Evolutionary conservation across 352 stramenopile species (phyloP).

Genomic region (Blastocystis hominis): DNA sequence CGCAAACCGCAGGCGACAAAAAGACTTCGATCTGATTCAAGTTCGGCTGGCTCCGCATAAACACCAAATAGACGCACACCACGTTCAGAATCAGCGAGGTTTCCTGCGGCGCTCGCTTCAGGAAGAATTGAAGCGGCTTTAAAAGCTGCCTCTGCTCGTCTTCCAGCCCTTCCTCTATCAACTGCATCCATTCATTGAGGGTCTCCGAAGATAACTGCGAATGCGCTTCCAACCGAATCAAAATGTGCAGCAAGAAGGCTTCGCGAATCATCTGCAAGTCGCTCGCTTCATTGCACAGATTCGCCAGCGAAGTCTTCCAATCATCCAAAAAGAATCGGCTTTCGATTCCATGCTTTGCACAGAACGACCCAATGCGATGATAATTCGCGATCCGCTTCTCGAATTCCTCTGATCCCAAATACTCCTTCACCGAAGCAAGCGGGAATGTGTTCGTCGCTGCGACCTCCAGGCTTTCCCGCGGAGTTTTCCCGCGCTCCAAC

Average conservation of each 20-base stretch:
- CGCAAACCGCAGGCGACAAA: background rate
- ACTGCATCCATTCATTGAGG: background rate
- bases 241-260: background rate
- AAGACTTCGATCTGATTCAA: conserved; percentile 11
- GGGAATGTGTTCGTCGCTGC: background rate
- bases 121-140: background rate
- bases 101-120: background rate
- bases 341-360: background rate
- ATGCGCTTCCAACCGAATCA: background rate
- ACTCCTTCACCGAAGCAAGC: background rate
- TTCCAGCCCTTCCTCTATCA: background rate
- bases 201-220: background rate
- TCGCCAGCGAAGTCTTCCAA: background rate
- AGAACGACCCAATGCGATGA: background rate
- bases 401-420: background rate
- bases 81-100: background rate
- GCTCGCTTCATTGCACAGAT: background rate
- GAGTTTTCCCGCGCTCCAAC: background rate
- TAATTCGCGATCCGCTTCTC: background rate
- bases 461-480: background rate
- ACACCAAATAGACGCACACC: background rate
- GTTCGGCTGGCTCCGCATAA: background rate
- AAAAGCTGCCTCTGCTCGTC: background rate
- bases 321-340: background rate
- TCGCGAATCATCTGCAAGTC: background rate